phyloP scores from a whole-genome alignment of 2,329 filamentous ascomycete species.

The Xylaria digitata region DNA sequence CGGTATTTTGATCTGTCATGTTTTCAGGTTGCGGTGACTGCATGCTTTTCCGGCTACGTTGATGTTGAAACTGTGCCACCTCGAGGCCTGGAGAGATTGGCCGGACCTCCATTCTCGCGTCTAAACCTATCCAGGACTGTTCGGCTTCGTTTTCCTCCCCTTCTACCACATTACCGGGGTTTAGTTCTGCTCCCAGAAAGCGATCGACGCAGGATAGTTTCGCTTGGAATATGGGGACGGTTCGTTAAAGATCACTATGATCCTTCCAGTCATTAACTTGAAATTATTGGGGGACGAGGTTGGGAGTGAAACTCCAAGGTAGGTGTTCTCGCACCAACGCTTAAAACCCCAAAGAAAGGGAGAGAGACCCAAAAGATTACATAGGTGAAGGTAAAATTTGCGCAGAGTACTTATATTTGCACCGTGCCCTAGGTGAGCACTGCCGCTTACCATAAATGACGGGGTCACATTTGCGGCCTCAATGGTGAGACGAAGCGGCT shows the following conservation, averaged over 20 bases:
- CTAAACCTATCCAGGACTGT: too few relatives aligned
- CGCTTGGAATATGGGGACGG: background rate
- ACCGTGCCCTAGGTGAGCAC: background rate
- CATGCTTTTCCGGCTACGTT: background rate
- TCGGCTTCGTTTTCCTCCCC: background rate
- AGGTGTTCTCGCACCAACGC: background rate
- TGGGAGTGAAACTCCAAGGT: background rate
- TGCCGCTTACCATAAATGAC: background rate
- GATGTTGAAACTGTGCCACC: background rate
- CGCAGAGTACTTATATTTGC: background rate
- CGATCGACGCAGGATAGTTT: background rate
- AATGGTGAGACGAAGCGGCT: background rate
- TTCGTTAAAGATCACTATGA: background rate
- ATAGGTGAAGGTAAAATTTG: background rate
- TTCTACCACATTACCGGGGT: background rate
- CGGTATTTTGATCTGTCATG: too few relatives aligned
- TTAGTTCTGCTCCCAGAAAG: background rate
- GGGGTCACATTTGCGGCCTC: background rate
- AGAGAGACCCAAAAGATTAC: too few relatives aligned
- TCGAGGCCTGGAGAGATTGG: constrained; percentile 5
- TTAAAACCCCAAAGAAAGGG: background rate
- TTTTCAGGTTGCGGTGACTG: background rate
- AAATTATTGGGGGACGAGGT: background rate
- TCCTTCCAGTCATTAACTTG: background rate
- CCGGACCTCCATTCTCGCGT: background rate